These are phyloP conservation scores for Nicotiana benthamiana DNA, from an alignment of 257 asterid species.

Conservation along the genomic window DNA sequence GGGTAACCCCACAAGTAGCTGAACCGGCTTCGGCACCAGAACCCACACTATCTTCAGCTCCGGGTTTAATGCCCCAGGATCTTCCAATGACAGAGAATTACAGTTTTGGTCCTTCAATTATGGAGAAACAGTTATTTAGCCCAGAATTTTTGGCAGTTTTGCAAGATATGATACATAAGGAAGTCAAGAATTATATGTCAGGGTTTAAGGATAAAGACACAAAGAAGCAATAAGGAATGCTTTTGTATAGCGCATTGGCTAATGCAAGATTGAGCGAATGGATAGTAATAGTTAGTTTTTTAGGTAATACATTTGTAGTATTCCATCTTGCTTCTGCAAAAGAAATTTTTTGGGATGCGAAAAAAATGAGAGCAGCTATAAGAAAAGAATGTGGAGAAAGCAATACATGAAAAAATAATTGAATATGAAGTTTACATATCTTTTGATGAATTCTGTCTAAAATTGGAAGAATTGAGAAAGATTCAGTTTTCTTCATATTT, in stretches of 20 bases:
- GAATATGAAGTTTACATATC: no score
- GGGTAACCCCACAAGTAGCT: not conserved
- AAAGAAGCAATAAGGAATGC: not conserved
- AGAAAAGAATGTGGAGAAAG: no score
- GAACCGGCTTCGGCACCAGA: not conserved
- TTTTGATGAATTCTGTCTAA: no score
- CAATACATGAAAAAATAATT: no score
- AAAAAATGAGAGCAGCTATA: no score
- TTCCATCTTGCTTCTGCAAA: not conserved
- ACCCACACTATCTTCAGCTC: not conserved
- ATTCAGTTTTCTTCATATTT: no score
- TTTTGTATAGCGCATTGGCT: not conserved
- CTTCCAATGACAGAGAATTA: not conserved
- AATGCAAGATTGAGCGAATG: not conserved
- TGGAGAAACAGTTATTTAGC: not conserved
- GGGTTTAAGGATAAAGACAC: not conserved
- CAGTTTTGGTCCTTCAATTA: not conserved
- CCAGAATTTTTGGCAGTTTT: not conserved
- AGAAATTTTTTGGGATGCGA: not conserved
- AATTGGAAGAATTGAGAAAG: no score
- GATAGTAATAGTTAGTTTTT: not conserved
- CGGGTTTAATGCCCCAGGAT: not conserved
- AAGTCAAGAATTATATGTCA: not conserved
- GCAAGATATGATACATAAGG: conserved; percentile 7
- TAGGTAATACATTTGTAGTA: not conserved